Evolutionary conservation across 768 basidiomycete genomes (phyloP).

Genomic region (Tylopilus felleus): DNA sequence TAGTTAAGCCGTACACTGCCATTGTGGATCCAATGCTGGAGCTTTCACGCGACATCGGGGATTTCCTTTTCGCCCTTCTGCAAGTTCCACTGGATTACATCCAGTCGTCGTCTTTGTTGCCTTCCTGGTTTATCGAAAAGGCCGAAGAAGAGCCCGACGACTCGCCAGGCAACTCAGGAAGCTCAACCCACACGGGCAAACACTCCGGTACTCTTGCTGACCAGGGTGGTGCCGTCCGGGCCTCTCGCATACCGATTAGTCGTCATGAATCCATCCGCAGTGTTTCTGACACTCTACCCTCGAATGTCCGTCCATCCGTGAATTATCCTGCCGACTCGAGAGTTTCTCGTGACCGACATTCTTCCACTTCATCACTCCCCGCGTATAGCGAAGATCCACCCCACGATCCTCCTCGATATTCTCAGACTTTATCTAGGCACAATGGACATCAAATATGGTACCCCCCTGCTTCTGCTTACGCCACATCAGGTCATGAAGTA

Average conservation of each 20-base stretch:
- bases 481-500: constrained; percentile 14
- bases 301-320: not conserved
- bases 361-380: constrained; percentile 23
- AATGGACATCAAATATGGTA: constrained; percentile 53
- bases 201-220: constrained; percentile 12
- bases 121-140: constrained; percentile 19
- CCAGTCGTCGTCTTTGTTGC: constrained; percentile 30
- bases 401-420: constrained; percentile 22
- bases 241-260: constrained; percentile 7
- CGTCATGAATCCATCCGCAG: constrained; percentile 16
- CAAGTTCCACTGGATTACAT: constrained; percentile 40
- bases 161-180: constrained; percentile 2
- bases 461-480: constrained; percentile 50
- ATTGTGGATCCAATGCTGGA: constrained; percentile 67
- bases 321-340: constrained; percentile 3
- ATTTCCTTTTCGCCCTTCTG: constrained; percentile 48
- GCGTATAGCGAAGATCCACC: constrained; percentile 23
- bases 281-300: constrained; percentile 15
- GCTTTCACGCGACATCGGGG: constrained; percentile 57
- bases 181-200: constrained; percentile 4
- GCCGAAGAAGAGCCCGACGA: constrained; percentile 6
- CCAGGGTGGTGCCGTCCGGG: constrained; percentile 1
- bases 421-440: constrained; percentile 16
- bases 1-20: constrained; percentile 68
- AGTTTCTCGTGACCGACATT: constrained; percentile 8